These are phyloP conservation scores for Henckelia pumila DNA, from an alignment of 257 asterid species.

Conservation along the genomic window DNA sequence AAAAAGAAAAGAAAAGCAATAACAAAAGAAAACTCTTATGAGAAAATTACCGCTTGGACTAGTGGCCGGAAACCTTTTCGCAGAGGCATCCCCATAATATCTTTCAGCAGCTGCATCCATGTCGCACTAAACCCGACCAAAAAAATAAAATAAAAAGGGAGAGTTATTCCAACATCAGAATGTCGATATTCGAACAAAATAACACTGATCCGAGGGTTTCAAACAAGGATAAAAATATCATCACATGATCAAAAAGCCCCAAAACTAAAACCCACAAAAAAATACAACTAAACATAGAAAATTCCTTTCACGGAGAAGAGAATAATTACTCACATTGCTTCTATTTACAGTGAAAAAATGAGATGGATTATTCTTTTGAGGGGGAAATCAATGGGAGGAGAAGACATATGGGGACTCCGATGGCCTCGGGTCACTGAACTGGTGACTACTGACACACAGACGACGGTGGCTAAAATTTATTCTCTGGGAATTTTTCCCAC, in stretches of 20 bases:
- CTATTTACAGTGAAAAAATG: background rate
- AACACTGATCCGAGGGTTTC: background rate
- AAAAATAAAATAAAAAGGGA: constrained; percentile 1
- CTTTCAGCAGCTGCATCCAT: constrained; percentile 48
- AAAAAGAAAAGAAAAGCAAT: background rate
- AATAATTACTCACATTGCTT: background rate
- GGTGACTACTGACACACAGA: background rate
- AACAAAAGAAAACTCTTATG: background rate
- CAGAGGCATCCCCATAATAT: constrained; percentile 26
- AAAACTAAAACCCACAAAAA: background rate
- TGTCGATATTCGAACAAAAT: constrained; percentile 16
- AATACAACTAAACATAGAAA: background rate
- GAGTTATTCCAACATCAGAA: constrained; percentile 26
- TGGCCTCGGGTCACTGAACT: background rate
- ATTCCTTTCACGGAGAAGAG: background rate
- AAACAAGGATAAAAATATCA: no score
- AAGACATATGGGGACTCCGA: background rate
- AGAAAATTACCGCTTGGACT: constrained; percentile 40
- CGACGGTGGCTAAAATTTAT: background rate
- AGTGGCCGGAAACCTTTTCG: constrained; percentile 43
- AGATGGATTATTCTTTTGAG: background rate
- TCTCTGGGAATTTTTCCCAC: background rate
- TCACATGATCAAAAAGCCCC: background rate
- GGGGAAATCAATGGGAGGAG: background rate
- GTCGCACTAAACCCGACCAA: constrained; percentile 27